A percentile compares a stretch with the other conserved stretches of the same genome.
Conservation (phyloP, 164 flowering plant genomes). For the Vitis vinifera region DNA sequence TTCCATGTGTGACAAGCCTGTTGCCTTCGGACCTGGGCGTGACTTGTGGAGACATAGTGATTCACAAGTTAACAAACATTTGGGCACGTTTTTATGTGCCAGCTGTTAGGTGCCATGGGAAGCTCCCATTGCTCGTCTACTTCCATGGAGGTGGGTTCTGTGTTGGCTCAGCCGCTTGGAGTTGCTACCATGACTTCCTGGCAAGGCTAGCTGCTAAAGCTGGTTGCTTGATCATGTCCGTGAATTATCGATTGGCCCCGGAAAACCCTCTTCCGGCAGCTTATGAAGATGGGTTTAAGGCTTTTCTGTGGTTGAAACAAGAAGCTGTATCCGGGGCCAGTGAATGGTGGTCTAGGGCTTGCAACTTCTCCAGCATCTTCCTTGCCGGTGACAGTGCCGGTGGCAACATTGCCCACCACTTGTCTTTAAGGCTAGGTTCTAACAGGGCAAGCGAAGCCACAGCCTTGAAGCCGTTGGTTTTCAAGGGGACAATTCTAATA, state of each 20-base stretch:
- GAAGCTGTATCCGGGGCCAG: no score
- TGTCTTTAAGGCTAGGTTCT: no score
- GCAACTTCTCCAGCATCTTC: no score
- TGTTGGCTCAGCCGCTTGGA: slow-evolving; percentile 63
- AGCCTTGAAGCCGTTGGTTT: slow-evolving; percentile 13
- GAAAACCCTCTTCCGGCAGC: no score
- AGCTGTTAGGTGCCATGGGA: slow-evolving; percentile 10
- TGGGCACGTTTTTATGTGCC: slow-evolving; percentile 59
- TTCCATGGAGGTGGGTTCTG: slow-evolving; percentile 75
- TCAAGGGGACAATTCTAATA: slow-evolving; percentile 39
- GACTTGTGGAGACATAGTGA: slow-evolving; percentile 39
- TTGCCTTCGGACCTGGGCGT: slow-evolving; percentile 36
- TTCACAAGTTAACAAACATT: slow-evolving; percentile 37
- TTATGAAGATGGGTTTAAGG: no score
- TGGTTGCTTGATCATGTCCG: slow-evolving; percentile 43
- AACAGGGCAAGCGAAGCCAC: no score
- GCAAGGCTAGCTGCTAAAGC: slow-evolving; percentile 31
- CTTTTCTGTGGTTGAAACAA: no score
- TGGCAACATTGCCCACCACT: no score
- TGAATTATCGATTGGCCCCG: slow-evolving; percentile 1
- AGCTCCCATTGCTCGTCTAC: slow-evolving; percentile 47
- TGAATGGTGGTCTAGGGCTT: no score
- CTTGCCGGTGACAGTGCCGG: no score
- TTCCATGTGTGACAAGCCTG: slow-evolving; percentile 32
- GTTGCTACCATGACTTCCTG: slow-evolving; percentile 56